These are phyloP conservation scores for Atalantia buxifolia DNA, from an alignment of 345 rosid species.

Conservation along the genomic window DNA sequence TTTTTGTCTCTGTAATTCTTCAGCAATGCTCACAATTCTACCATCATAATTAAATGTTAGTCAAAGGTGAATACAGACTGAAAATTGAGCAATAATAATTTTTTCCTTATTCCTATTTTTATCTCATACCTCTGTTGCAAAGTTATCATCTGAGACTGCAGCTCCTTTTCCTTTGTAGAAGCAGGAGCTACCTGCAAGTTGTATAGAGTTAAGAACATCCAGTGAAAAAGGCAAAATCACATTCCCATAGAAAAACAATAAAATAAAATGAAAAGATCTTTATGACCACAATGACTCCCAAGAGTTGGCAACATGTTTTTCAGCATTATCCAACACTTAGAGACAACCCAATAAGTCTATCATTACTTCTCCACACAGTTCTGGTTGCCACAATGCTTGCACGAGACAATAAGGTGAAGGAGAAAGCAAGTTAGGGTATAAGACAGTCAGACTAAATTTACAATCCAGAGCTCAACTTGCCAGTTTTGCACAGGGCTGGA, in stretches of 20 bases:
- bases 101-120: neutral
- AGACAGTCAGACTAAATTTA: neutral
- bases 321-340: neutral
- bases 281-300: neutral
- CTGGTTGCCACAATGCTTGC: neutral
- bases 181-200: constrained; percentile 53
- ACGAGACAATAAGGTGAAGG: neutral
- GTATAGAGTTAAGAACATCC: constrained; percentile 14
- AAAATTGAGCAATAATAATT: neutral
- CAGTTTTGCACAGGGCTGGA: neutral
- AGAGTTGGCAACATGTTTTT: neutral
- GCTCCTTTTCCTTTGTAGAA: constrained; percentile 64
- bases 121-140: constrained; percentile 78
- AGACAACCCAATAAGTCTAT: neutral
- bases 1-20: constrained; percentile 79
- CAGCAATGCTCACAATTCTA: constrained; percentile 64
- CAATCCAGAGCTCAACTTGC: neutral
- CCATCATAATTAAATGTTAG: constrained; percentile 30
- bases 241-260: neutral
- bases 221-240: neutral
- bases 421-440: neutral
- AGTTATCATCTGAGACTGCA: constrained; percentile 58
- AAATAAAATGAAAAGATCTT: neutral
- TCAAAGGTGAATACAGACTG: neutral
- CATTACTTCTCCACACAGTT: neutral